These are phyloP conservation scores for Chaetomium sp. DNA, from an alignment of 2,329 filamentous ascomycete species.

Conservation along the genomic window DNA sequence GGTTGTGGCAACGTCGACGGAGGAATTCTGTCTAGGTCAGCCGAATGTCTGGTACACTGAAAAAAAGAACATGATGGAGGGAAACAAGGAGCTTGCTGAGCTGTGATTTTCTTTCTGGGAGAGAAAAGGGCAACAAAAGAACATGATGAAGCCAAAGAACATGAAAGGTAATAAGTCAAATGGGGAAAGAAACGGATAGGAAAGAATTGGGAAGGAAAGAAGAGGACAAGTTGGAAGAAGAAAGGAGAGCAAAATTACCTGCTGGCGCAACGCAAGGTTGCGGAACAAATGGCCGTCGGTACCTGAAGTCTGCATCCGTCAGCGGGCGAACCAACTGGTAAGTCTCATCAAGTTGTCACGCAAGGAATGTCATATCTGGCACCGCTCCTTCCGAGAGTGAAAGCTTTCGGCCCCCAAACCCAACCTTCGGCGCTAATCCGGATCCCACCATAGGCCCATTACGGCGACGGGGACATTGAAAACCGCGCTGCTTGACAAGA, in stretches of 20 bases:
- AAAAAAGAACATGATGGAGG: background rate
- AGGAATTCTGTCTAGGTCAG: background rate
- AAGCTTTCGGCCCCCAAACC: background rate
- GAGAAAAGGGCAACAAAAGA: no score
- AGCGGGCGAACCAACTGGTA: conserved; percentile 10
- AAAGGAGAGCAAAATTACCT: background rate
- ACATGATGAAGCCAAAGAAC: no score
- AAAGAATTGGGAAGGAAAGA: background rate
- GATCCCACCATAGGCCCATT: background rate
- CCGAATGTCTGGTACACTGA: background rate
- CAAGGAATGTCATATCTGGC: conserved; percentile 6
- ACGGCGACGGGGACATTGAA: conserved; percentile 3
- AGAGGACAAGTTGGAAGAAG: background rate
- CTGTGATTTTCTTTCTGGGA: no score
- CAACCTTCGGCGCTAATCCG: conserved; percentile 2
- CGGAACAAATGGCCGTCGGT: background rate
- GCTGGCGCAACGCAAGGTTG: background rate
- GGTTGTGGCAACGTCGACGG: background rate
- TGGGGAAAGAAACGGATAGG: background rate
- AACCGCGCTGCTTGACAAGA: conserved; percentile 7
- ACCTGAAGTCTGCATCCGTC: conserved; percentile 5
- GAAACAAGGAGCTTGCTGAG: background rate
- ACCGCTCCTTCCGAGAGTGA: background rate
- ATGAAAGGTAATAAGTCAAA: background rate
- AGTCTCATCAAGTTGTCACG: conserved; percentile 8